phyloP scores from a whole-genome alignment of 768 basidiomycete species.

The Suillus sp. region DNA sequence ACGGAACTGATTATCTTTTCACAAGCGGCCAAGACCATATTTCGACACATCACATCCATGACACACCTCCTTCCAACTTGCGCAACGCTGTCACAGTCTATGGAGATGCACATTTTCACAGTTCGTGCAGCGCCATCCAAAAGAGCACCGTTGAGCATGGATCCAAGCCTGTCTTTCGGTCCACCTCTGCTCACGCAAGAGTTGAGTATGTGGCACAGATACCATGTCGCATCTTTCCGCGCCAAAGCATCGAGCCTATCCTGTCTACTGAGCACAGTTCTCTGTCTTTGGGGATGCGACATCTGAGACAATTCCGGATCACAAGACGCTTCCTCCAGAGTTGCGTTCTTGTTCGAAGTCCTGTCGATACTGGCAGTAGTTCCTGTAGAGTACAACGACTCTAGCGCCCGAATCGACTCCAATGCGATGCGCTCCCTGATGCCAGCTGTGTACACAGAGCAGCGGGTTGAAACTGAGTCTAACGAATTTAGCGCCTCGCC shows the following conservation, averaged over 20 bases:
- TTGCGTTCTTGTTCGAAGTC: conserved; percentile 8
- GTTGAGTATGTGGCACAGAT: conserved; percentile 29
- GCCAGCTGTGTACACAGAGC: not conserved
- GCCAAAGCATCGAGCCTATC: conserved; percentile 28
- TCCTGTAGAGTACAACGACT: conserved; percentile 19
- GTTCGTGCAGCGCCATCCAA: conserved; percentile 29
- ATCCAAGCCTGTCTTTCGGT: not conserved
- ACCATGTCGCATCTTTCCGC: conserved; percentile 30
- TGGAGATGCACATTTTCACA: conserved; percentile 13
- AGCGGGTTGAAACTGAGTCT: conserved; percentile 15
- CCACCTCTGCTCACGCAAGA: conserved; percentile 18
- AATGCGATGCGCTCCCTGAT: conserved; percentile 30
- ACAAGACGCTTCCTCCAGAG: not conserved
- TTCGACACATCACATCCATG: conserved; percentile 26
- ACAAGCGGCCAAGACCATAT: conserved; percentile 32
- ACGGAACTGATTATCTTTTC: conserved; percentile 23
- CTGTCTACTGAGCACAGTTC: conserved; percentile 17
- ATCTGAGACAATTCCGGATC: not conserved
- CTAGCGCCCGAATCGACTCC: conserved; percentile 31
- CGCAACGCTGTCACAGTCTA: conserved; percentile 3
- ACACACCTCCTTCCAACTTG: not conserved
- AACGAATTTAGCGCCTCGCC: conserved; percentile 23
- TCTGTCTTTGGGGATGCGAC: conserved; percentile 3
- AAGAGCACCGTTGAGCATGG: conserved; percentile 21
- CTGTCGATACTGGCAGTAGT: not conserved